Evolutionary conservation across 257 asterid genomes (phyloP), one percentile per base, ranked within the genome.

Genomic region (Jasminum sambac): DNA sequence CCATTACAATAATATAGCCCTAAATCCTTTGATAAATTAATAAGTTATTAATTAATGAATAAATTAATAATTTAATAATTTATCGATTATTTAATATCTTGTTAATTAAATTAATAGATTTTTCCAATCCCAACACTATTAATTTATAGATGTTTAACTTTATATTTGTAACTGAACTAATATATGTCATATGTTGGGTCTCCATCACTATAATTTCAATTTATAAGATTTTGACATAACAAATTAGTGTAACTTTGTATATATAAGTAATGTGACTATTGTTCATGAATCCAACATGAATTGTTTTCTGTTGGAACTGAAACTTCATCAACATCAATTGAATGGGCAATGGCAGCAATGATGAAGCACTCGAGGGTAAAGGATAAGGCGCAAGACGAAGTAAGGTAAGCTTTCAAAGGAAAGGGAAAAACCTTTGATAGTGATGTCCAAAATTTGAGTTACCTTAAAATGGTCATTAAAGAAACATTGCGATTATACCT

Each of bases 311-410:
- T 17, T 8, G 70, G 78, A 25, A 74, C 26, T 7, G 78, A 74
- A 11, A 67, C 73, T 4, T 41, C 78, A 8, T 34, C 78, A 0
- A 19, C 63, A 0, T 39, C 68, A 0, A 12, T 19, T 8, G 68
- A 74, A 41, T 74, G 73, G 78, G 52, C 72, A 0, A 66, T 74
- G 73, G 23, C 78, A 4, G 78, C 61, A 26, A 0, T 74, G 26
- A 40, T 74, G 52, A 74, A 21, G 38, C 39, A 74, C 14, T 73
- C 73, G 11, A 25, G 62, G 6, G 66, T 74, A 0, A 10, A 57
- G 62, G 41, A 44, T n/a, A 66, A 67, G 68, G 78, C 75, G n/a
- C 63, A 71, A 6, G 21, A n/a, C 5, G 68, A 71, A 62, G 61
- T 71, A 26, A 61, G 75, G 13, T 6, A 52, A 36, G 34, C 43